Percentiles rank a stretch among this genome's conserved stretches.
Evolutionary conservation across 176 grass and related monocot genomes (phyloP).

Genomic region (Bromus sterilis): DNA sequence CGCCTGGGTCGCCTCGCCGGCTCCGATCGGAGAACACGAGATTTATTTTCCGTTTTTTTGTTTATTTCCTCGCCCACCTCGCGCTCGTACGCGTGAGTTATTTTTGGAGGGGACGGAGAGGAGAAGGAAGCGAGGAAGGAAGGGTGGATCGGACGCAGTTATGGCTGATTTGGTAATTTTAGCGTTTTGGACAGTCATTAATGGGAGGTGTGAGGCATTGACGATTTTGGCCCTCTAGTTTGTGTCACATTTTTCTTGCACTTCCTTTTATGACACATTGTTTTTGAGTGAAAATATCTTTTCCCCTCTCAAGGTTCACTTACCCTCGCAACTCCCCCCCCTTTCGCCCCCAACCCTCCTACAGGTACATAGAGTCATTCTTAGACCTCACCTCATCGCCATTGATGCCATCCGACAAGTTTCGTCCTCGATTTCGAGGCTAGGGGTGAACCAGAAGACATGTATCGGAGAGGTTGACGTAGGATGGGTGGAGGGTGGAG

Average conservation of each 20-base stretch:
- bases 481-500: no score
- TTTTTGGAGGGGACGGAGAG: background rate
- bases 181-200: background rate
- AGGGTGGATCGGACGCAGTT: background rate
- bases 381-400: no score
- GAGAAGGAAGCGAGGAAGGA: background rate
- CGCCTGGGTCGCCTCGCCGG: slow-evolving; percentile 1
- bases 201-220: background rate
- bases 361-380: no score
- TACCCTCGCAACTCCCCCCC: no score
- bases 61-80: background rate
- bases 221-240: background rate
- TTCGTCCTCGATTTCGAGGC: no score
- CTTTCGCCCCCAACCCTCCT: no score
- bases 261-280: background rate
- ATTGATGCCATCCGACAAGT: no score
- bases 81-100: background rate
- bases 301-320: no score
- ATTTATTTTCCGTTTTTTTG: background rate
- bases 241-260: no score
- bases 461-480: no score
- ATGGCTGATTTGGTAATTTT: background rate
- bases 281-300: no score
- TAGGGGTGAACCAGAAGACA: no score
- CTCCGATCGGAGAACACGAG: slow-evolving; percentile 36